Percentiles rank a stretch among this genome's conserved stretches.
Evolutionary conservation across 306 rosid genomes (phyloP).

Genomic region (Lotus japonicus): DNA sequence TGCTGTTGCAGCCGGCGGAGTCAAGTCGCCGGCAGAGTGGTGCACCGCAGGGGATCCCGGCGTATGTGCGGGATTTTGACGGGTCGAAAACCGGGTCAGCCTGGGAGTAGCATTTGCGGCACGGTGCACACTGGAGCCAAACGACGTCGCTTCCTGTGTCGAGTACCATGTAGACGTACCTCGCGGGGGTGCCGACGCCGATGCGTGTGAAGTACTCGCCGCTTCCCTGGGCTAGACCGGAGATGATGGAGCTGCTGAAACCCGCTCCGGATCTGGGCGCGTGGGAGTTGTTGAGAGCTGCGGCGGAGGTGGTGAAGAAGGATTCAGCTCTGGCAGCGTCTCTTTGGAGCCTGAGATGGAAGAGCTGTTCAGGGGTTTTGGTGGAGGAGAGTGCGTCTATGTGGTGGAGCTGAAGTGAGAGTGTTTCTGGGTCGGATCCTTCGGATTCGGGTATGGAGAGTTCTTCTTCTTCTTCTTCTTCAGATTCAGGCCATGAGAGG

Average conservation of each 20-base stretch:
- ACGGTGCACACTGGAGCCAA: conserved; percentile 90
- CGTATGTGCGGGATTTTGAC: conserved; percentile 43
- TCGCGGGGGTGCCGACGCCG: conserved; percentile 82
- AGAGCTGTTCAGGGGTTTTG: conserved; percentile 59
- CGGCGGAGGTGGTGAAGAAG: conserved; percentile 9
- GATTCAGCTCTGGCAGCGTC: conserved; percentile 52
- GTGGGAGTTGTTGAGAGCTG: conserved; percentile 7
- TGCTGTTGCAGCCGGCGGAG: conserved; percentile 49
- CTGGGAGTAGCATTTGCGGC: conserved; percentile 71
- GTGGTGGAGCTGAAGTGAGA: conserved; percentile 56
- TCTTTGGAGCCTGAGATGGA: conserved; percentile 57
- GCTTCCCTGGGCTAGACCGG: conserved; percentile 82
- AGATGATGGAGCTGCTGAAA: conserved; percentile 74
- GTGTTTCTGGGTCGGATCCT: conserved; percentile 22
- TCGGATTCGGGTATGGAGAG: background rate
- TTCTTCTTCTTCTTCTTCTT: too few species aligned
- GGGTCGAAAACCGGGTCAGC: conserved; percentile 81
- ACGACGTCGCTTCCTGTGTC: conserved; percentile 93
- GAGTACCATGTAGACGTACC: conserved; percentile 67
- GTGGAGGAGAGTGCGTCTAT: conserved; percentile 48
- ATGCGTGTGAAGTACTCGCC: conserved; percentile 97
- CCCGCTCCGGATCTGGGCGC: conserved; percentile 9
- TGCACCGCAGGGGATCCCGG: conserved; percentile 51
- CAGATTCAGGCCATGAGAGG: conserved; percentile 45
- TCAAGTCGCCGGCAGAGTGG: conserved; percentile 66